These are phyloP conservation scores for Smallanthus sonchifolius DNA, from an alignment of 129 eudicot species.

Conservation along the genomic window DNA sequence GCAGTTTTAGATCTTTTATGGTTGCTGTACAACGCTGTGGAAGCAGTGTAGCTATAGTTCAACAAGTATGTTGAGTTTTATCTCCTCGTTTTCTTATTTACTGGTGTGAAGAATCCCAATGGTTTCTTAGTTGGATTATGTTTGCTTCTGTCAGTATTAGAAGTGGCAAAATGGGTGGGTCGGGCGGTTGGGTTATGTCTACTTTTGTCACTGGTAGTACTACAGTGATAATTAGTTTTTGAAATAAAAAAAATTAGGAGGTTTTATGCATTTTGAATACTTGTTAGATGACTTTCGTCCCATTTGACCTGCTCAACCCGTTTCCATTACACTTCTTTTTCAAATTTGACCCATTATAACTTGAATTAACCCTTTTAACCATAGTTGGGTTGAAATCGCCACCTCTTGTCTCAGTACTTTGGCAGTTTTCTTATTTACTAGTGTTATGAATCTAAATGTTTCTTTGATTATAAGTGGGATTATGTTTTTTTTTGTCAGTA, in stretches of 20 bases:
- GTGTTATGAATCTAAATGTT: conserved; percentile 1
- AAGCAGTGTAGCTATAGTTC: conserved; percentile 99
- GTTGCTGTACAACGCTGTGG: conserved; percentile 99
- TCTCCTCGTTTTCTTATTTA: neutral
- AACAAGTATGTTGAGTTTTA: conserved; percentile 67
- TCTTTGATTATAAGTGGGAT: conserved; percentile 1
- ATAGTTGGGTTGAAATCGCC: neutral
- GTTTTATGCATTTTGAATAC: neutral
- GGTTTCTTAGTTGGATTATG: neutral
- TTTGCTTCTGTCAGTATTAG: conserved; percentile 43
- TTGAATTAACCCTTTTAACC: neutral
- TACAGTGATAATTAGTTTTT: neutral
- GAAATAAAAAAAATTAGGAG: neutral
- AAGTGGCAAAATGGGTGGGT: neutral
- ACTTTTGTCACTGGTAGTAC: neutral
- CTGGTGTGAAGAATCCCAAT: conserved; percentile 14
- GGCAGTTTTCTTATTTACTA: neutral
- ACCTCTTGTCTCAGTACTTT: neutral
- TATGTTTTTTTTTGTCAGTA: conserved; percentile 49
- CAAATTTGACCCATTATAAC: neutral
- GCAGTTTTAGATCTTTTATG: conserved; percentile 98
- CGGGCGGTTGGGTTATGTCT: neutral
- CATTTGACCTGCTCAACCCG: neutral
- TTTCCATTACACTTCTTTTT: neutral
- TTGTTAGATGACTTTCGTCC: neutral